Conservation (phyloP, 805 yeast species). For the Scheffersomyces stipitis region DNA sequence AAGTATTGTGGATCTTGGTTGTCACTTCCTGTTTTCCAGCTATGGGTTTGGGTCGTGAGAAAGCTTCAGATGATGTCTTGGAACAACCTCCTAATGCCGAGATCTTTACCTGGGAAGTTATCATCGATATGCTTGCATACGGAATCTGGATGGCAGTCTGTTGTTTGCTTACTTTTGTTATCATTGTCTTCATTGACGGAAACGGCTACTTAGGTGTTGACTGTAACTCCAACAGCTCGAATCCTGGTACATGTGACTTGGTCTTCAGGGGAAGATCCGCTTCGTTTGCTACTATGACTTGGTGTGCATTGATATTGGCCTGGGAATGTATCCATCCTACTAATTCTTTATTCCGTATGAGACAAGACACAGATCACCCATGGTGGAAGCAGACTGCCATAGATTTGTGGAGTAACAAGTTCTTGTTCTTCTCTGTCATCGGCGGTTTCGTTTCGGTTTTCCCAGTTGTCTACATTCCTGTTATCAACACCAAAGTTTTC, state of each 20-base stretch:
- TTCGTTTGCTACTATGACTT: constrained; percentile 78
- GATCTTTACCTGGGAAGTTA: constrained; percentile 65
- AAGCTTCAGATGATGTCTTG: constrained; percentile 63
- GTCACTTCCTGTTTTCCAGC: constrained; percentile 82
- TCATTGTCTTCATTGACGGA: constrained; percentile 67
- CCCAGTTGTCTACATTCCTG: constrained; percentile 86
- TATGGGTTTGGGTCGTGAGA: constrained; percentile 75
- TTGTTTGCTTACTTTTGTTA: constrained; percentile 65
- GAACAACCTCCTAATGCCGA: constrained; percentile 62
- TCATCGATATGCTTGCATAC: constrained; percentile 67
- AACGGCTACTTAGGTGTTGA: constrained; percentile 60
- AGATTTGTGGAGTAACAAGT: constrained; percentile 72
- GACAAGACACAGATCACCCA: constrained; percentile 56
- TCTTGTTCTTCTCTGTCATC: constrained; percentile 78
- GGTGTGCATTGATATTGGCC: constrained; percentile 79
- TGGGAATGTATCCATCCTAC: constrained; percentile 81
- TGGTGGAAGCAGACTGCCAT: constrained; percentile 59
- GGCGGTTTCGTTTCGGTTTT: constrained; percentile 69
- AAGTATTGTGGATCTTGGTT: constrained; percentile 77
- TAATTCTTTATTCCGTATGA: constrained; percentile 69
- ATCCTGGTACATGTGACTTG: constrained; percentile 45
- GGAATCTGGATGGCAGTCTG: constrained; percentile 73
- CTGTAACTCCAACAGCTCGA: constrained; percentile 54
- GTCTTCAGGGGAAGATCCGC: constrained; percentile 78
- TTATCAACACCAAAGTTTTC: constrained; percentile 75